Base-by-base conservation (phyloP, 192 early-diverging fungal species). In the Backusella westeae region DNA sequence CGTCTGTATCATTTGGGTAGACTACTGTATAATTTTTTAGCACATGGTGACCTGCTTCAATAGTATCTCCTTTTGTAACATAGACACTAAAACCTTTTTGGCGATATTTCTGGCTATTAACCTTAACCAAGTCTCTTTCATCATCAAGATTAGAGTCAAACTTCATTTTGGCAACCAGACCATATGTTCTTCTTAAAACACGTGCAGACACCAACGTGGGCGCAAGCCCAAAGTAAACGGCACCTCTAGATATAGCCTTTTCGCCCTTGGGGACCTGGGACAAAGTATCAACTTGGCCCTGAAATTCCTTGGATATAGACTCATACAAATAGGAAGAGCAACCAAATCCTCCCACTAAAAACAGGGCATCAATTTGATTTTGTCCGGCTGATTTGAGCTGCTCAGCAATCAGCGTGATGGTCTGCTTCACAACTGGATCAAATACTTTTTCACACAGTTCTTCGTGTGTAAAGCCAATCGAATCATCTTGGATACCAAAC, bases 261-360 rank as follows among this genome's bases (percentile, higher is more conserved):
- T 80, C 78, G 41, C 78, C 78, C 71, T 74, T 53, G 3, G 69
- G 74, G 29, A 74, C 74, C 34, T 63, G 80, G n/a, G 68, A 82
- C 23, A 89, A 87, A 26, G 77, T 77, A 4, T 69, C 76, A 4
- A 87, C 83, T 23, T 78, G 78, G 34, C 23, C 49, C 34, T 68
- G 71, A 52, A 85, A 89, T 26, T 74, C 78, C n/a, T 83, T 69
- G 35, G 77, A 75, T 32, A 87, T 78, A 41, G 82, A 84, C 23
- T 75, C 74, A 65, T 80, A 82, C 34, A 89, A 73, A 72, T 89
- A 89, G 63, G 79, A 79, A 29, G 85, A 86, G 21, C 84, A 83
- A 32, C 85, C 83, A 49, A 88, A 88, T 21, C 86, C 86, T 46
- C 86, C 86, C 10, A 85, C 86, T 78, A 87, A 78, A 66, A 87